Conservation (phyloP, 2,329 filamentous ascomycete genomes). For the Trichoderma breve region DNA sequence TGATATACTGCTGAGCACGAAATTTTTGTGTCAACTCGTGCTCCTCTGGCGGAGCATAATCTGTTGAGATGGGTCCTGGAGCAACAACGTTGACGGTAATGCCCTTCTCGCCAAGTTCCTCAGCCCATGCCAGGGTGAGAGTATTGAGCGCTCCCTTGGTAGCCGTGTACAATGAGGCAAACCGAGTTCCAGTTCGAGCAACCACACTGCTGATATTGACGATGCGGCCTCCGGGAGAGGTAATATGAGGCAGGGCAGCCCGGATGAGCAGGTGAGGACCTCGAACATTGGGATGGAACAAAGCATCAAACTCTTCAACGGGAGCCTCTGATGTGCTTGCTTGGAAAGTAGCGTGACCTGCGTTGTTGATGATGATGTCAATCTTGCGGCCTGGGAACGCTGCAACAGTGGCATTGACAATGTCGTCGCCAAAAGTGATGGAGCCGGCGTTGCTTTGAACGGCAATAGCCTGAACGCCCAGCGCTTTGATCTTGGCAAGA, state of each 20-base stretch:
- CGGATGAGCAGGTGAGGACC: conserved; percentile 53
- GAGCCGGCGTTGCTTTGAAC: conserved; percentile 37
- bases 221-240: conserved; percentile 42
- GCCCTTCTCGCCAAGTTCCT: conserved; percentile 51
- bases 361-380: conserved; percentile 58
- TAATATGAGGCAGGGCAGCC: conserved; percentile 48
- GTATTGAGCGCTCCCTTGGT: conserved; percentile 61
- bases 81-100: conserved; percentile 47
- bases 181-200: conserved; percentile 38
- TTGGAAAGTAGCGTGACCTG: conserved; percentile 50
- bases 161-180: conserved; percentile 50
- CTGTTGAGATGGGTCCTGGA: conserved; percentile 50
- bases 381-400: conserved; percentile 49
- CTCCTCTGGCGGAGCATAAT: conserved; percentile 48
- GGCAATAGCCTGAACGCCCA: conserved; percentile 16
- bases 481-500: conserved; percentile 44
- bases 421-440: conserved; percentile 57
- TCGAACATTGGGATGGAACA: conserved; percentile 55
- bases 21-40: conserved; percentile 42
- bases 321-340: conserved; percentile 46
- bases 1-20: conserved; percentile 24
- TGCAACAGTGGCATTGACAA: conserved; percentile 49
- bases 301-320: conserved; percentile 50
- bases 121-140: conserved; percentile 53
- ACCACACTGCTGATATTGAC: conserved; percentile 50